Evolutionary conservation across 116 monocot genomes (phyloP), one percentile per base, ranked within the genome.

Genomic region (Dioscorea cayenensis): DNA sequence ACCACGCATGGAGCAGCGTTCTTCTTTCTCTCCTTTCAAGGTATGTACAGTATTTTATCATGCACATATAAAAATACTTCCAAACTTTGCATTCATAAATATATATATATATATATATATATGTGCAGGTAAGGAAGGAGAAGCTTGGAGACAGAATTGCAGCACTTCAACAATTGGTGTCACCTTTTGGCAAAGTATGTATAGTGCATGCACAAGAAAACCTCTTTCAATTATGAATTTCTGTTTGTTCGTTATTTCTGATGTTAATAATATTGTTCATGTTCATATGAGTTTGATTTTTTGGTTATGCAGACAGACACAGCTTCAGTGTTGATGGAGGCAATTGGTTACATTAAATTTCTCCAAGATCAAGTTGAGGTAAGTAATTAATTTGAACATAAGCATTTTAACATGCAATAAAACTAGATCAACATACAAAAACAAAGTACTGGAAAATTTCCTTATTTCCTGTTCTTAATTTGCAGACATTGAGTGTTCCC

Each of bases 141-240:
- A 94, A 94, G 78, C 61, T 94, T 27, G 90, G 90, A 63, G 94
- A 94, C 74, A 83, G 90, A 65, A 90, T 94, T 77, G 90, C 94
- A 67, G 88, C 94, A 61, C 90, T 94, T 70, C 94, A 90, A 75
- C 94, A 94, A 63, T 63, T 94, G 77, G 94, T 94, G 65, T 81
- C 90, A 70, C 94, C 94, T 35, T 94, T 94, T 73, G 94, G 94
- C 19, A 94, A 94, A 84, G 94, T 94, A 80, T 25, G 1, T 48
- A n/a, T 20, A 9, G 6, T 20, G 12, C 25, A 62, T 22, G 5
- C 12, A 22, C 3, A 12, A 32, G 32, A 32, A 32, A 32, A 62
- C 62, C 10, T 5, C 38, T 43, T 38, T 27, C n/a, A 22, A 2
- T 12, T 25, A 51, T 19, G 23, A 7, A 64, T 64, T 27, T 14